phyloP scores from a whole-genome alignment of 768 basidiomycete species.

The Tylopilus rubrobrunneus region DNA sequence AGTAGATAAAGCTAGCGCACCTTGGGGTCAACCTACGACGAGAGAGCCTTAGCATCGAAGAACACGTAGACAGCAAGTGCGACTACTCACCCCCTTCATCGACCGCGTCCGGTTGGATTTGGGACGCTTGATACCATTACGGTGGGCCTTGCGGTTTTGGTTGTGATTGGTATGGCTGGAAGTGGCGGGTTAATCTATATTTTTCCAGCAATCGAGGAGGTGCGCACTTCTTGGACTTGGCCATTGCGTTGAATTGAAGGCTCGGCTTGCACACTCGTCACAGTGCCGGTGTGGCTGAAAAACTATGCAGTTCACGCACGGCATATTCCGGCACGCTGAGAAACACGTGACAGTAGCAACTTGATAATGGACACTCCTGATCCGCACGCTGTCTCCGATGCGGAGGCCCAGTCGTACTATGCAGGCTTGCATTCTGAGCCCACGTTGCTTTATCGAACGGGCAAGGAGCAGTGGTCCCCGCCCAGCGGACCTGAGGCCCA shows the following conservation, averaged over 20 bases:
- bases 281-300: constrained; percentile 36
- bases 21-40: constrained; percentile 71
- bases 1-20: constrained; percentile 35
- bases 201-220: constrained; percentile 6
- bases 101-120: constrained; percentile 70
- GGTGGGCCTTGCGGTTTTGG: constrained; percentile 95
- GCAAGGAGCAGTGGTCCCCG: too few relatives aligned
- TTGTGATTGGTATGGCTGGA: constrained; percentile 93
- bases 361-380: too few relatives aligned
- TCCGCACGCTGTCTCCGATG: too few relatives aligned
- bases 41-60: not conserved
- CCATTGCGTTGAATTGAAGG: constrained; percentile 51
- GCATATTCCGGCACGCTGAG: constrained; percentile 16
- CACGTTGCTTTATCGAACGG: too few relatives aligned
- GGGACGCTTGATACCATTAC: constrained; percentile 93
- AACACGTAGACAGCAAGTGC: not conserved
- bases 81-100: constrained; percentile 80
- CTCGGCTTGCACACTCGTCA: too few relatives aligned
- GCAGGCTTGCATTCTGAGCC: too few relatives aligned
- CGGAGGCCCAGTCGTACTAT: too few relatives aligned
- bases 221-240: constrained; percentile 96
- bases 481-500: too few relatives aligned
- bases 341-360: too few relatives aligned
- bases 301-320: constrained; percentile 30
- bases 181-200: constrained; percentile 9